Conservation (phyloP, 345 rosid species). For the Eucalyptus melliodora region DNA sequence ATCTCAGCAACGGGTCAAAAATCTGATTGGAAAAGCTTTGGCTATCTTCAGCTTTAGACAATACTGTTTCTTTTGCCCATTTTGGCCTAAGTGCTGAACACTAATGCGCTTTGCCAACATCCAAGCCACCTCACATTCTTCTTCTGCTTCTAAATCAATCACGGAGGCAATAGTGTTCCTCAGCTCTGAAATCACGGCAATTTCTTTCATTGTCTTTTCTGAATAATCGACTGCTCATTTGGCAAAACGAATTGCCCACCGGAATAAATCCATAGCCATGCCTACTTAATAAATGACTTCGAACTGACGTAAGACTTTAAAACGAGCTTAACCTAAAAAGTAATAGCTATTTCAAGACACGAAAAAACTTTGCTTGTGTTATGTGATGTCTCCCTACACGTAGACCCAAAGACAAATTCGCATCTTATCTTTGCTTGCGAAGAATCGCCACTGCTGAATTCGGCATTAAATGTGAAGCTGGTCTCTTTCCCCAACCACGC, state of each 20-base stretch:
- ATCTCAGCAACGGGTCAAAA: neutral
- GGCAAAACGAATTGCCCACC: neutral
- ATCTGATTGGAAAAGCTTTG: neutral
- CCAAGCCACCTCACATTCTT: neutral
- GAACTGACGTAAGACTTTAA: neutral
- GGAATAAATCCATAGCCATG: neutral
- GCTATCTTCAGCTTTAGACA: neutral
- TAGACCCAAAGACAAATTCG: neutral
- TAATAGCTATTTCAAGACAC: neutral
- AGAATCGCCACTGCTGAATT: neutral
- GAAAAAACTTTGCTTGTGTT: neutral
- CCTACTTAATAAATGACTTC: neutral
- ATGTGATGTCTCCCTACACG: neutral
- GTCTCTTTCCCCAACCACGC: neutral
- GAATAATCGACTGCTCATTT: neutral
- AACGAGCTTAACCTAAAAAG: neutral
- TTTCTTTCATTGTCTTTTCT: neutral
- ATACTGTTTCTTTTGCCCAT: neutral
- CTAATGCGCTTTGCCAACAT: neutral
- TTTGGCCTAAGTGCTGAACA: neutral
- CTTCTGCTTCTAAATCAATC: neutral
- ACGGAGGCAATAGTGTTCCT: neutral
- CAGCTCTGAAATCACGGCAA: neutral
- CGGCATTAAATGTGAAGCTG: neutral
- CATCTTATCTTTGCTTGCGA: neutral